Base-by-base conservation (phyloP, 2,329 filamentous ascomycete genomes). In the Triangularia verruculosa region DNA sequence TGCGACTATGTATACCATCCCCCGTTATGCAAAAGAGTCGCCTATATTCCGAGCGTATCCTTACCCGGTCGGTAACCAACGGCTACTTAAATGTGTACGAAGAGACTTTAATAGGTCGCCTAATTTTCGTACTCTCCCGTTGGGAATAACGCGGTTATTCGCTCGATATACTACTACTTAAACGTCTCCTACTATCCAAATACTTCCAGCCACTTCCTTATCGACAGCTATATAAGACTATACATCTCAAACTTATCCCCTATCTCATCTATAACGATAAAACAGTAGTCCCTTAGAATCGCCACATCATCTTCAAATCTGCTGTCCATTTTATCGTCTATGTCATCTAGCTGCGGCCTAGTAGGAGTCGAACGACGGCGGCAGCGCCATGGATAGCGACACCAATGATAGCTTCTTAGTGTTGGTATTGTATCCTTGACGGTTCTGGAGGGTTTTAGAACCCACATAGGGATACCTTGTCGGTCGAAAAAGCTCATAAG, bases 401-500 rank as follows among this genome's bases (percentile, higher is more conserved):
- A n/a, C n/a, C n/a, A n/a, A n/a, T n/a, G n/a, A n/a, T n/a, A n/a
- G n/a, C n/a, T n/a, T n/a, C n/a, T n/a, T n/a, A n/a, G 25, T 59
- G 2, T 57, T 61, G 28, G 64, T 13, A 25, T 27, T 5, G 34
- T 32, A 13, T 63, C 20, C 3, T 24, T 53, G 25, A 15, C 25
- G n/a, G n/a, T 15, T 53, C 51, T 53, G 25, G 56, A 51, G n/a
- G 28, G 30, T 17, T 58, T 61, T 47, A 80, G 60, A 17, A 77
- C 61, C 13, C 39, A 66, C 27, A 74, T 72, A 0, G 76, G 75
- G 24, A 82, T 80, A 7, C 73, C 76, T 66, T 80, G 75, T 22
- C 71, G 70, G 58, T 82, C 74, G 66, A 79, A 82, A 63, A 79
- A 77, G 71, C 79, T 80, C 76, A 82, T 78, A 4, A 82, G 72